These are phyloP conservation scores for Agroathelia rolfsii DNA, from an alignment of 1,284 basidiomycete species.

Conservation along the genomic window DNA sequence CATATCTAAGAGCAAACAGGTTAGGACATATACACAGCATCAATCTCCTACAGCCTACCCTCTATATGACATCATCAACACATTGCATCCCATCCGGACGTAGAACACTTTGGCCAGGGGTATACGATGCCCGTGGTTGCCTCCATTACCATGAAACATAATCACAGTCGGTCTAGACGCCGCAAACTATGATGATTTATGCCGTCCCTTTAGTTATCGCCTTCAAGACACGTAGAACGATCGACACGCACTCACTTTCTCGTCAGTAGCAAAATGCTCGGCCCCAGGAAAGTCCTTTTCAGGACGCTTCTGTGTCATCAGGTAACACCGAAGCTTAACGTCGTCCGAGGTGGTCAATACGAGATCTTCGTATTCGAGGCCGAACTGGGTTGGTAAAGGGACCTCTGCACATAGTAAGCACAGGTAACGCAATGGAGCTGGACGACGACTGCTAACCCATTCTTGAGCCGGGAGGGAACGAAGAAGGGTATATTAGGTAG, in stretches of 20 bases:
- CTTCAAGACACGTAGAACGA: not conserved
- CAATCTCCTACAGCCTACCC: conserved; percentile 39
- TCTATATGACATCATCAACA: conserved; percentile 82
- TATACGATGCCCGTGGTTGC: conserved; percentile 78
- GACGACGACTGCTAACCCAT: conserved; percentile 32
- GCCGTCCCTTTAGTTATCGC: conserved; percentile 1
- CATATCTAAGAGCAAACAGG: too few species aligned
- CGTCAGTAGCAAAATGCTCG: too few species aligned
- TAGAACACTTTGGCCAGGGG: conserved; percentile 85
- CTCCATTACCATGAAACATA: conserved; percentile 89
- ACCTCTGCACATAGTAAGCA: conserved; percentile 41
- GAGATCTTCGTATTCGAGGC: conserved; percentile 67
- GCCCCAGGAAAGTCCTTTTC: conserved; percentile 24
- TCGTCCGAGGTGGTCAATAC: conserved; percentile 55
- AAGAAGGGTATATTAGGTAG: conserved; percentile 82
- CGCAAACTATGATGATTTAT: conserved; percentile 38
- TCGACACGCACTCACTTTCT: conserved; percentile 39
- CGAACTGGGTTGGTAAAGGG: conserved; percentile 57
- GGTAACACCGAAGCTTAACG: conserved; percentile 49
- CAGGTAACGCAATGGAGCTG: too few species aligned
- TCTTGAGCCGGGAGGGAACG: conserved; percentile 79
- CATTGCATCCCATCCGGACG: conserved; percentile 77
- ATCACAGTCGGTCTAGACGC: conserved; percentile 71
- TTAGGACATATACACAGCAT: too few species aligned
- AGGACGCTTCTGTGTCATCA: conserved; percentile 43